phyloP scores from a whole-genome alignment of 805 yeast genomes.

The Wickerhamiella musiphila region DNA sequence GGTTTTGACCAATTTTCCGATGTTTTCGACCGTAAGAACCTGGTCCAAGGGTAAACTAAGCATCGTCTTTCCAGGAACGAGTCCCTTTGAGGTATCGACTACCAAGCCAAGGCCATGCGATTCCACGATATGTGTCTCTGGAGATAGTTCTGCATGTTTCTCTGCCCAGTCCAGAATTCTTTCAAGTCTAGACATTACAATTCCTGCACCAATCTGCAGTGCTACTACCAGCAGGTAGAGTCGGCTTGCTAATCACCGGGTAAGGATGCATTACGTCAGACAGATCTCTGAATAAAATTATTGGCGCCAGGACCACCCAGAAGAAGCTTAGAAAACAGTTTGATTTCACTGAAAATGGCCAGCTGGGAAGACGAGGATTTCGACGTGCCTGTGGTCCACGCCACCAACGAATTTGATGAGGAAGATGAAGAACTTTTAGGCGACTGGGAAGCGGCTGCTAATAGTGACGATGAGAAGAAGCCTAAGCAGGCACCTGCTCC shows the following conservation, averaged over 20 bases:
- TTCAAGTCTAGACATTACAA: too few relatives aligned
- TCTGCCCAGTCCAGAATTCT: slow-evolving; percentile 2
- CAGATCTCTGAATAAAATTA: too few relatives aligned
- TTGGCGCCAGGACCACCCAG: background rate
- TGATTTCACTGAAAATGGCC: slow-evolving; percentile 1
- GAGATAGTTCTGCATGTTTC: background rate
- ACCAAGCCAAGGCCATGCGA: slow-evolving; percentile 5
- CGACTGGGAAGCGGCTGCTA: slow-evolving; percentile 74
- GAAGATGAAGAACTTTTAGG: slow-evolving; percentile 66
- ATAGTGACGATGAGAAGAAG: slow-evolving; percentile 39
- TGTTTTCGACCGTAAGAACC: slow-evolving; percentile 4
- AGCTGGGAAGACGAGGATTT: slow-evolving; percentile 73
- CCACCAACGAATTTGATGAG: slow-evolving; percentile 72
- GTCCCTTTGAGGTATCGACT: background rate
- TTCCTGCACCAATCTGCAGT: too few relatives aligned
- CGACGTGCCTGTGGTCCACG: slow-evolving; percentile 43
- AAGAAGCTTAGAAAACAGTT: background rate
- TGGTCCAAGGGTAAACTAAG: slow-evolving; percentile 8
- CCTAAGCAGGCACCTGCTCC: slow-evolving; percentile 27
- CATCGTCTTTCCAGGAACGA: background rate
- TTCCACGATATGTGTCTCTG: slow-evolving; percentile 2
- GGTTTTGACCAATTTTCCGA: slow-evolving; percentile 5
- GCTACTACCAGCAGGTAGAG: too few relatives aligned
- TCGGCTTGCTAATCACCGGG: too few relatives aligned
- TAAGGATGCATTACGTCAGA: too few relatives aligned